Evolutionary conservation across 768 basidiomycete species (phyloP).

Genomic region (Tylopilus rubrobrunneus): DNA sequence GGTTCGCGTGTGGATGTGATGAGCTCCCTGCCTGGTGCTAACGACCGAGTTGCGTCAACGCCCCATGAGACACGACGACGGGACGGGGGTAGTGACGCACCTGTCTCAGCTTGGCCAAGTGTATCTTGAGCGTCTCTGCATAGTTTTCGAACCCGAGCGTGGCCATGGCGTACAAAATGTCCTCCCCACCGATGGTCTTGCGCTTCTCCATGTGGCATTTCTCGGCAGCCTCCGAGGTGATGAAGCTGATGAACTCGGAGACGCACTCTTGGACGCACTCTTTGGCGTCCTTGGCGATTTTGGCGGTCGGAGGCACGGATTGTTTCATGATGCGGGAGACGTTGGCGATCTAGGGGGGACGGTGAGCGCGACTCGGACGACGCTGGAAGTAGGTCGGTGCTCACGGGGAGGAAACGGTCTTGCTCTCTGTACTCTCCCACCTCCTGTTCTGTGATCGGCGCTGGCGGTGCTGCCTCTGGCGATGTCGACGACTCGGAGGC

Average conservation of each 20-base stretch:
- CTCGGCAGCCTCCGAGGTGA: conserved; percentile 95
- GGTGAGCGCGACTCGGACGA: not conserved
- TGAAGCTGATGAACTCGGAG: conserved; percentile 97
- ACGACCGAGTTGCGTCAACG: too few relatives aligned
- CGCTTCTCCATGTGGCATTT: conserved; percentile 93
- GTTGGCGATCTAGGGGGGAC: conserved; percentile 75
- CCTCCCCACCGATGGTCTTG: conserved; percentile 97
- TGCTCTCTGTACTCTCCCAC: conserved; percentile 94
- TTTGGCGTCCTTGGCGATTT: conserved; percentile 97
- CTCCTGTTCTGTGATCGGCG: conserved; percentile 86
- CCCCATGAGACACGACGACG: too few relatives aligned
- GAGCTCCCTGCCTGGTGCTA: conserved; percentile 29
- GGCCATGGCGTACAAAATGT: conserved; percentile 93
- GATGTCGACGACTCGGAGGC: conserved; percentile 24
- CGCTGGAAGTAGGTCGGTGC: not conserved
- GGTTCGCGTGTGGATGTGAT: conserved; percentile 23
- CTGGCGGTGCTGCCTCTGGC: conserved; percentile 49
- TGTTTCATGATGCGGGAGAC: conserved; percentile 98
- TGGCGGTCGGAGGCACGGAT: conserved; percentile 83
- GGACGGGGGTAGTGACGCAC: conserved; percentile 36
- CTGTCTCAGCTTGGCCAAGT: conserved; percentile 85
- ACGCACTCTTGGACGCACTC: conserved; percentile 99
- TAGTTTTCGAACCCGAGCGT: conserved; percentile 94
- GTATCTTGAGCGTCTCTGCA: conserved; percentile 87
- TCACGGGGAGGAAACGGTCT: conserved; percentile 89